These are phyloP conservation scores for Alternaria sp. DNA, from an alignment of 2,329 filamentous ascomycete genomes.

Conservation along the genomic window DNA sequence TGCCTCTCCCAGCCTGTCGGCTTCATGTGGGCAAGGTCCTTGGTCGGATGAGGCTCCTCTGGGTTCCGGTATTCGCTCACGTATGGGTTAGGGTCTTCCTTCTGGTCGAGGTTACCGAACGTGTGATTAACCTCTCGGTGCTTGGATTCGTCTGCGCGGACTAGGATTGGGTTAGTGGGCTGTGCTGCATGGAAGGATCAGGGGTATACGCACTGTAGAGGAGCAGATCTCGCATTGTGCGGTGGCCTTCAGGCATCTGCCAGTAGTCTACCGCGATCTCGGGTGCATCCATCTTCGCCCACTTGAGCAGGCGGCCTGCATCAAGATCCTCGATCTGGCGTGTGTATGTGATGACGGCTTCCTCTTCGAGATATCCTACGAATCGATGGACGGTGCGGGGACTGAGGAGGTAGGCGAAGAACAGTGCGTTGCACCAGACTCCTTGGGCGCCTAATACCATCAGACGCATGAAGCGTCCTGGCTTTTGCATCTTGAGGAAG, in stretches of 20 bases:
- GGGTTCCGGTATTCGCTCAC: slow-evolving; percentile 79
- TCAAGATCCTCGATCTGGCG: slow-evolving; percentile 88
- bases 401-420: slow-evolving; percentile 84
- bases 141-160: slow-evolving; percentile 50
- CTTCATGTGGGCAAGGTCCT: slow-evolving; percentile 68
- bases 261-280: slow-evolving; percentile 92
- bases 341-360: slow-evolving; percentile 95
- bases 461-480: slow-evolving; percentile 86
- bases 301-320: slow-evolving; percentile 79
- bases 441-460: slow-evolving; percentile 69
- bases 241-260: slow-evolving; percentile 85
- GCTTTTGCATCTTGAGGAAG: slow-evolving; percentile 89
- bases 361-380: slow-evolving; percentile 95
- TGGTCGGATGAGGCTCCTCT: slow-evolving; percentile 70
- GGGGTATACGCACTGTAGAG: slow-evolving; percentile 72
- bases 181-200: background rate
- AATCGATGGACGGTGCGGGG: slow-evolving; percentile 92
- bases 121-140: slow-evolving; percentile 97
- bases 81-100: slow-evolving; percentile 90
- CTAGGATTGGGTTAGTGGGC: slow-evolving; percentile 20
- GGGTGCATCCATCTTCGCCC: slow-evolving; percentile 79
- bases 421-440: slow-evolving; percentile 95
- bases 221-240: slow-evolving; percentile 84
- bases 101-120: slow-evolving; percentile 83
- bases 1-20: slow-evolving; percentile 80